Base-by-base conservation (phyloP, 1,284 basidiomycete species). In the Trichosporon coremiiforme region DNA sequence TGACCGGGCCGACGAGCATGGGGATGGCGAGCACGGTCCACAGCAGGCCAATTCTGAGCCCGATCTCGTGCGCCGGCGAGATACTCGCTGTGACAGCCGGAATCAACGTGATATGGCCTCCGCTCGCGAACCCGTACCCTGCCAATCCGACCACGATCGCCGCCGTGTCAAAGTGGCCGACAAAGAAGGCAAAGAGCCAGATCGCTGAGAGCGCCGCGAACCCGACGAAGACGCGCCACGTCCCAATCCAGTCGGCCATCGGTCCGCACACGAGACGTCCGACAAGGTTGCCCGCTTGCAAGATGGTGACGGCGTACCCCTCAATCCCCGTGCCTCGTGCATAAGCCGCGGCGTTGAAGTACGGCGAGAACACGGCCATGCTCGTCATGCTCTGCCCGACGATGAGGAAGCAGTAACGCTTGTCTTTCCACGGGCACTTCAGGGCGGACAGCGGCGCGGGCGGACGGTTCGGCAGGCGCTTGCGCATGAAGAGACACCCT, bases 21-120 rank as follows among this genome's bases (percentile, higher is more conserved):
- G 79, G 76, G 7, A 83, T 60, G 0, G 77, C 72, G 10, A 76
- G 73, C 10, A 77, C 64, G 2, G 74, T 75, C 74, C 79, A 81
- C 47, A 82, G 71, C 79, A 84, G 79, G 6, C 82, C 81, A 45
- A 84, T 67, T 15, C 82, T 68, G 73, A 80, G 77, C 0, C 82
- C 82, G 60, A 78, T 77, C 69, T 84, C 82, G 35, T 75, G 70
- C 2, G 78, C 73, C 0, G 82, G 82, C 12, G 75, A 77, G 64
- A 84, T 77, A 1, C 76, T 70, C 0, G 78, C 82, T 6, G 77
- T 77, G 20, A 76, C 75, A n/a, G 78, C 76, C 1, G 77, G 76
- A 1, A 80, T 75, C 9, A 82, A 70, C 0, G 77, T 75, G 17
- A 80, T 77, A 74, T 79, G 81, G 0, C 75, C 78, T n/a, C 82